Base-by-base conservation (phyloP, 148 eudicot genomes). In the Vaccinium corymbosum region DNA sequence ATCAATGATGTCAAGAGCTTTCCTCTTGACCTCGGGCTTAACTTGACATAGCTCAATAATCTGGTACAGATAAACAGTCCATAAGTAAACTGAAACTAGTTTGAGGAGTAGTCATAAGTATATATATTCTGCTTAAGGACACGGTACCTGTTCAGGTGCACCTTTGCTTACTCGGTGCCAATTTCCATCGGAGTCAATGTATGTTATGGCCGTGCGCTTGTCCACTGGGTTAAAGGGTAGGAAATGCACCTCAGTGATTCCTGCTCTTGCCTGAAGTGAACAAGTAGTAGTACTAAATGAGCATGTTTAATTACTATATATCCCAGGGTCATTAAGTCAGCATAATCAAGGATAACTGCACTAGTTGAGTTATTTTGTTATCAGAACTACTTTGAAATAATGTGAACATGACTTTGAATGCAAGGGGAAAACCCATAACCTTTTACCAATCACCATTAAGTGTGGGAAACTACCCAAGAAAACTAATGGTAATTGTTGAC, bases 111-210 rank as follows among this genome's bases (percentile, higher is more conserved):
- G 46, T 42, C 46, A 4, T 4, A 27, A 2, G 52, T 50, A 2
- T 71, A 55, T 29, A 25, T 55, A 51, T 52, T 52, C 38, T 82
- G 20, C 64, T 71, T 32, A 13, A 81, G 56, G 80, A 52, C 81
- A 20, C 3, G 15, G 56, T 86, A 91, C 92, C 93, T 94, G 95
- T 83, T 94, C 98, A 35, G 98, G 98, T 71, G 95, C 98, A 53
- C 95, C 98, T 89, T 94, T 94, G 95, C 98, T 94, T n/a, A 88
- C 87, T n/a, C 98, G 83, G 76, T 93, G 89, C 98, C 98, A 94
- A 79, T 91, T 87, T 11, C 93, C 95, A 25, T 87, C 82, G 17
- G 81, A 22, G 51, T 94, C 98, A 4, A 84, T 83, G 87, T 90
- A 93, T 25, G 98, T 94, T 62, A 93, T 93, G 59, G 98, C 98